Conservation (phyloP, 2,329 filamentous ascomycete species). For the Sporothrix curviconia region DNA sequence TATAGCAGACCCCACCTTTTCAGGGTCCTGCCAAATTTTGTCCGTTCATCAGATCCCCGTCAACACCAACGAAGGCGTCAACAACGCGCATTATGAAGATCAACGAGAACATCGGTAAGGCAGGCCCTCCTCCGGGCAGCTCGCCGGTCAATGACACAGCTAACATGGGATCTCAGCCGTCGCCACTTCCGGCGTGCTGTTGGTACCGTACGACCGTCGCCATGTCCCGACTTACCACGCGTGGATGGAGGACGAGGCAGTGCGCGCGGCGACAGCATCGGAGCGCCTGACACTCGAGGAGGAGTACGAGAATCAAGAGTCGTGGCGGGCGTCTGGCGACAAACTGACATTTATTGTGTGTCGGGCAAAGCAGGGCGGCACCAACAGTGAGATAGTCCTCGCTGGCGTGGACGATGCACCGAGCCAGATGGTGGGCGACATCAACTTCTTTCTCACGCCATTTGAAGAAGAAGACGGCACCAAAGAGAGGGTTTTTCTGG, state of each 20-base stretch:
- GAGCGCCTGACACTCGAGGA: conserved; percentile 73
- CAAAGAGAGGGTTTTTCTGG: conserved; percentile 49
- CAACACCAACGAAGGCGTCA: neutral
- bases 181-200: conserved; percentile 56
- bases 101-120: conserved; percentile 31
- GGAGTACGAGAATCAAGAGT: conserved; percentile 85
- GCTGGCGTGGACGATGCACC: conserved; percentile 45
- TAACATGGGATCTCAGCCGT: too few relatives aligned
- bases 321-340: conserved; percentile 74
- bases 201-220: conserved; percentile 76
- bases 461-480: conserved; percentile 42
- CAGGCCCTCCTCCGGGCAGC: neutral
- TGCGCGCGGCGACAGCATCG: conserved; percentile 80
- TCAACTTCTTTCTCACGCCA: conserved; percentile 71
- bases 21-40: neutral
- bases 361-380: conserved; percentile 31
- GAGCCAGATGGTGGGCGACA: conserved; percentile 61
- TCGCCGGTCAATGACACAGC: neutral
- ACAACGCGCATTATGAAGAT: conserved; percentile 10
- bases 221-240: conserved; percentile 79
- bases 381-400: neutral
- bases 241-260: conserved; percentile 86
- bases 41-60: neutral
- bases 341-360: conserved; percentile 92
- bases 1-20: too few relatives aligned